Percentiles rank a stretch among this genome's conserved stretches.
Evolutionary conservation across 352 stramenopile genomes (phyloP).

Genomic region (Pilasporangium apinafurcum): DNA sequence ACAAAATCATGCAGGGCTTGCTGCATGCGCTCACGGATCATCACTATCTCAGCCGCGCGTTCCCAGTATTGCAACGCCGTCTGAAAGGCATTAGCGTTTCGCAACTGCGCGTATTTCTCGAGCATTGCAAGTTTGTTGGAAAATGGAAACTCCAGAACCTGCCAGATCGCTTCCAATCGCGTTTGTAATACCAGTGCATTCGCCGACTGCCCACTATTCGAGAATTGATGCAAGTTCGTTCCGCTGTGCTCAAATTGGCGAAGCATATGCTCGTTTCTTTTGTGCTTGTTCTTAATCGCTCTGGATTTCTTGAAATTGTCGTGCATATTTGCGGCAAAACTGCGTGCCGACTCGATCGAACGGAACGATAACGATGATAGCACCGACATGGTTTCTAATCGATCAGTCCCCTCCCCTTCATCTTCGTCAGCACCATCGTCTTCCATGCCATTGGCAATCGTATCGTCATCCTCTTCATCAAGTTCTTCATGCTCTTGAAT

Average conservation of each 20-base stretch:
- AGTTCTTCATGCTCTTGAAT: conserved; percentile 12
- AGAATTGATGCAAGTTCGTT: conserved; percentile 12
- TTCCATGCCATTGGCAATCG: conserved; percentile 9
- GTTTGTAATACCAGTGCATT: conserved; percentile 42
- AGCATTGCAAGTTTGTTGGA: conserved; percentile 56
- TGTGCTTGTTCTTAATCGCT: conserved; percentile 4
- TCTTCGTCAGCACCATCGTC: conserved; percentile 5
- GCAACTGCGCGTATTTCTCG: conserved; percentile 46
- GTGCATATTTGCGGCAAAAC: conserved; percentile 6
- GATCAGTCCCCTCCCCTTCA: conserved; percentile 4
- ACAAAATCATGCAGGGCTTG: conserved; percentile 23
- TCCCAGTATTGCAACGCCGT: conserved; percentile 43
- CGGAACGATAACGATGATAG: background rate
- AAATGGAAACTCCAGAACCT: conserved; percentile 52
- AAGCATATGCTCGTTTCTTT: conserved; percentile 10
- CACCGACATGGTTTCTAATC: conserved; percentile 7
- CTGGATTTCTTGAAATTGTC: conserved; percentile 1
- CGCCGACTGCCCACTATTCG: conserved; percentile 10
- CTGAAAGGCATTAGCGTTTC: conserved; percentile 36
- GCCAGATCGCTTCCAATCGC: conserved; percentile 53
- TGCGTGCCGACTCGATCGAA: conserved; percentile 9
- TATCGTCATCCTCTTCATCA: conserved; percentile 10
- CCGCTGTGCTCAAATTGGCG: conserved; percentile 5
- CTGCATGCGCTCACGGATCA: conserved; percentile 46
- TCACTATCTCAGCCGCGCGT: conserved; percentile 20